Evolutionary conservation across 106 monocot species (phyloP).

Genomic region (Apostasia ramifera): DNA sequence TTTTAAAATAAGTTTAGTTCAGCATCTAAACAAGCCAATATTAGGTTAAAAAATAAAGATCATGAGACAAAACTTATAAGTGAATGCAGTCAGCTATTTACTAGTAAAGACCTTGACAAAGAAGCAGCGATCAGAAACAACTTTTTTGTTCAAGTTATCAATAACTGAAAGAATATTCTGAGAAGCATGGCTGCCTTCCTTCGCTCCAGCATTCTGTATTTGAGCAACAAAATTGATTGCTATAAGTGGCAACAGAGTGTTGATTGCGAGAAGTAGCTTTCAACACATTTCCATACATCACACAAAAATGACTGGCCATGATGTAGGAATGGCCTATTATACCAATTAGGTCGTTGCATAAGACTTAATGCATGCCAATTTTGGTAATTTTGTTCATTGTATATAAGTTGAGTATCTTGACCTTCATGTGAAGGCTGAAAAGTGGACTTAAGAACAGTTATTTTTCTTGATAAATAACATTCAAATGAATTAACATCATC

Average conservation of each 20-base stretch:
- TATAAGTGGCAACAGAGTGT: background rate
- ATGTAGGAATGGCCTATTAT: background rate
- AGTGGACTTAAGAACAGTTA: too few relatives aligned
- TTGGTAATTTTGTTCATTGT: too few relatives aligned
- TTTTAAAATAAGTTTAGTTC: background rate
- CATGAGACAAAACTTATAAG: too few relatives aligned
- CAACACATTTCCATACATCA: background rate
- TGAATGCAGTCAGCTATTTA: background rate
- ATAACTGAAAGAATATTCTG: conserved; percentile 41
- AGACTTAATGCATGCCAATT: background rate
- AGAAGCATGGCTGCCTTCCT: conserved; percentile 27
- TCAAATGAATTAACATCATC: too few relatives aligned
- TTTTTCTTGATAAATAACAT: too few relatives aligned
- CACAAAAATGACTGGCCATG: background rate
- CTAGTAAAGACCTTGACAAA: conserved; percentile 46
- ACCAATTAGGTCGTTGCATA: background rate
- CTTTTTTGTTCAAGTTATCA: conserved; percentile 57
- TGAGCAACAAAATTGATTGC: conserved; percentile 6
- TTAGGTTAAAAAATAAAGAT: background rate
- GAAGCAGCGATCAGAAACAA: conserved; percentile 40
- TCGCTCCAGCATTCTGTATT: conserved; percentile 33
- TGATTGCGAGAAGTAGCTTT: background rate
- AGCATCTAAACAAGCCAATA: background rate
- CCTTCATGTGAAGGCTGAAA: too few relatives aligned
- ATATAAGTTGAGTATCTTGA: too few relatives aligned